A percentile compares a stretch with the other conserved stretches of the same genome.
Evolutionary conservation across 1,284 basidiomycete species (phyloP).

Genomic region (Leccinum angustisporum): DNA sequence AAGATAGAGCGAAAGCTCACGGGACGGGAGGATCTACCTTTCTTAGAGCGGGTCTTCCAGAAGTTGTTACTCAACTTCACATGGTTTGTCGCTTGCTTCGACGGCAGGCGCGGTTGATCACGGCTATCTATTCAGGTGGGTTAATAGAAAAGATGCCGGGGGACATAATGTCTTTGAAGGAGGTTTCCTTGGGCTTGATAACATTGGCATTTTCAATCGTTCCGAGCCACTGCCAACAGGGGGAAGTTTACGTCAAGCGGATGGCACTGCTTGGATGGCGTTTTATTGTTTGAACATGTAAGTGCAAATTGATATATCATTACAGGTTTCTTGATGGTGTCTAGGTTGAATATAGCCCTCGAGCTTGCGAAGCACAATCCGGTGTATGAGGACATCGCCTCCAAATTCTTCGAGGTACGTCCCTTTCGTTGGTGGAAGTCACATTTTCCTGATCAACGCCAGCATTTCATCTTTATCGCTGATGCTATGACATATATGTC

Average conservation of each 20-base stretch:
- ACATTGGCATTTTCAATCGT: constrained; percentile 97
- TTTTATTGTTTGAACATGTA: constrained; percentile 97
- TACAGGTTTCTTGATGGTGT: constrained; percentile 4
- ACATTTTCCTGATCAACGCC: constrained; percentile 11
- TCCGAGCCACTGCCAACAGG: constrained; percentile 96
- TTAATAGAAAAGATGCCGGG: constrained; percentile 94
- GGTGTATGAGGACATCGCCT: constrained; percentile 99
- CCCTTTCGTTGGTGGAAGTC: neutral
- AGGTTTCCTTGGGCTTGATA: constrained; percentile 96
- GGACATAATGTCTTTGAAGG: constrained; percentile 98
- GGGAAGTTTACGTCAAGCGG: constrained; percentile 89
- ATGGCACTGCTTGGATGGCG: constrained; percentile 99
- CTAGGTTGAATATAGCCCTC: constrained; percentile 91
- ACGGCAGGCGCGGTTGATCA: constrained; percentile 1
- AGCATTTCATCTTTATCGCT: constrained; percentile 96
- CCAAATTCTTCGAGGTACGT: constrained; percentile 90
- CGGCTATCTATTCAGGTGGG: constrained; percentile 68
- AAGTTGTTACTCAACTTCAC: constrained; percentile 97
- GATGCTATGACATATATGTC: constrained; percentile 95
- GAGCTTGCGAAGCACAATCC: constrained; percentile 97
- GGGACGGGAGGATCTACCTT: constrained; percentile 87
- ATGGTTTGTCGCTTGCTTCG: constrained; percentile 53
- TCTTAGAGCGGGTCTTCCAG: constrained; percentile 98
- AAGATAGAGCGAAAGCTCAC: constrained; percentile 97
- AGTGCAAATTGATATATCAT: constrained; percentile 22